phyloP scores from a whole-genome alignment of 495 filamentous ascomycete genomes.

The Acidomyces sp. region DNA sequence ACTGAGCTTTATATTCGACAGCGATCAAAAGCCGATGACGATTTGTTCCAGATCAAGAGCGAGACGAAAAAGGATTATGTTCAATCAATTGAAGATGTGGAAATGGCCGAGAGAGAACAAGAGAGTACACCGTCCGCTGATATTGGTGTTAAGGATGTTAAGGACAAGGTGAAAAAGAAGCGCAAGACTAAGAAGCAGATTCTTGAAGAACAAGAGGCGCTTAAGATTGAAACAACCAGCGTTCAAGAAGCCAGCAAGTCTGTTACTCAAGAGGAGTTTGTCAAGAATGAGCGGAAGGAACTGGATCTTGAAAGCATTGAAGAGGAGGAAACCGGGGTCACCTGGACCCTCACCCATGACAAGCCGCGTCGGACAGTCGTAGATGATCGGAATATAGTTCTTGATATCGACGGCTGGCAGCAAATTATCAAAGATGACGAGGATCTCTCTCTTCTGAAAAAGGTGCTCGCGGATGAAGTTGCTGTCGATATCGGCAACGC shows the following conservation, averaged over 20 bases:
- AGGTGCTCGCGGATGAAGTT: conserved; percentile 36
- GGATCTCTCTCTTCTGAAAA: conserved; percentile 48
- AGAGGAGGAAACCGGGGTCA: conserved; percentile 34
- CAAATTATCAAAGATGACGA: conserved; percentile 67
- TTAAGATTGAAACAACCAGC: conserved; percentile 34
- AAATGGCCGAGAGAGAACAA: conserved; percentile 22
- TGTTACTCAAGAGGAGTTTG: conserved; percentile 10
- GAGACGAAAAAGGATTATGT: conserved; percentile 22
- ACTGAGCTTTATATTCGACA: conserved; percentile 52
- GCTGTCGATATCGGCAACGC: conserved; percentile 49
- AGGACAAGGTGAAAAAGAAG: conserved; percentile 32
- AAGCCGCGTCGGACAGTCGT: conserved; percentile 52
- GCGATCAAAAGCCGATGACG: conserved; percentile 62
- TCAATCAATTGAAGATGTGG: conserved; percentile 33
- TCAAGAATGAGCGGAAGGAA: conserved; percentile 19
- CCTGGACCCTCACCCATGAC: conserved; percentile 48
- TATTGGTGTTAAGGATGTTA: conserved; percentile 33
- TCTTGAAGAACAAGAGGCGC: conserved; percentile 52
- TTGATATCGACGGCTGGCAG: conserved; percentile 71
- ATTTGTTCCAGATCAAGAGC: conserved; percentile 49
- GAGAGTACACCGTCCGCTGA: conserved; percentile 25
- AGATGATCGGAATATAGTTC: conserved; percentile 49
- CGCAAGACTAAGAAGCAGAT: conserved; percentile 65
- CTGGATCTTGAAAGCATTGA: conserved; percentile 24
- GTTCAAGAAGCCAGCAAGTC: conserved; percentile 21